Base-by-base conservation (phyloP, 2,329 filamentous ascomycete species). In the Trichophyton schoenleinii region DNA sequence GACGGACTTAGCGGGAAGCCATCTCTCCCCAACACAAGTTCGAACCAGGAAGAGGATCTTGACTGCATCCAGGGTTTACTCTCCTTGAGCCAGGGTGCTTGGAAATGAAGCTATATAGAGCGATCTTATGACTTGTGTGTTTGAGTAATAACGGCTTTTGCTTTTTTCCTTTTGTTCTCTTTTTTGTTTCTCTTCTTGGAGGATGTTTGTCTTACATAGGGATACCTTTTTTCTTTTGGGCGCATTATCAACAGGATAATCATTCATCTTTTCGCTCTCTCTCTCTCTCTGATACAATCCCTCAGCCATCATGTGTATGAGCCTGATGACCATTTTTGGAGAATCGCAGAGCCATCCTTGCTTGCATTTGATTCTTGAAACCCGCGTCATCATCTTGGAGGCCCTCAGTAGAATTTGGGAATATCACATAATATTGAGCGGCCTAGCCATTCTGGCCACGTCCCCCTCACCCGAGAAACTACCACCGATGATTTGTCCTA, bases 81-180 rank as follows among this genome's bases (percentile, higher is more conserved):
- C 64, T 92, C 89, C 58, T 79, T 97, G 53, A 95, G 90, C 68
- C 89, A 95, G 75, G 92, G 91, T n/a, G 89, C 89, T 70, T 96
- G 91, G 91, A 82, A 84, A 69, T 87, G 55, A 58, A 55, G 25
- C n/a, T 36, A 55, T 55, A 36, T 55, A 55, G 52, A 55, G 52
- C 52, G 7, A 55, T 28, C 13, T 55, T 55, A 55, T 36, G 52
- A 55, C 52, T 31, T 36, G 52, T 55, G n/a, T 55, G 25, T 34
- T 18, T 55, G 28, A 7, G 52, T 55, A 55, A 20, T 55, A 34
- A 55, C 20, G 52, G 52, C n/a, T 36, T 55, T 55, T 36, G 34
- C 34, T 55, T 13, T 55, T 36, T 9, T 34, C 11, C 11, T 13
- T 55, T 36, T 34, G 3, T 28, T 18, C n/a, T 28, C 4, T 6